Evolutionary conservation across 371 early-diverging fungal genomes (phyloP).

Genomic region (Sporodiniella umbellata): DNA sequence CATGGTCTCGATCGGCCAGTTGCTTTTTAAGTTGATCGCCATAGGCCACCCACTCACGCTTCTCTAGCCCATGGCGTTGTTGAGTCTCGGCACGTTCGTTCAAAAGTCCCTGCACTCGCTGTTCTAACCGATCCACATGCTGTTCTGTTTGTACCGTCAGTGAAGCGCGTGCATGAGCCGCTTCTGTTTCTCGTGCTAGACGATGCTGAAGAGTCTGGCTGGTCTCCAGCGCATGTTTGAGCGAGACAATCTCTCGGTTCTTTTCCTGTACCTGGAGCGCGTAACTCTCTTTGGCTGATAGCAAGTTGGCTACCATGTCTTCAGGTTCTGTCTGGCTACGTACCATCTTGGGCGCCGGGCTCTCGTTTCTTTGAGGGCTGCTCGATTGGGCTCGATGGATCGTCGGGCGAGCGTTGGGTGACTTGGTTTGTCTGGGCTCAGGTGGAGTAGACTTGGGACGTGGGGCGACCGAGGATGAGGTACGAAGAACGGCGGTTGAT

Average conservation of each 20-base stretch:
- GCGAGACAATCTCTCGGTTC: constrained; percentile 19
- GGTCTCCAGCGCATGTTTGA: constrained; percentile 14
- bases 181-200: constrained; percentile 3
- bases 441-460: background rate
- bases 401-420: background rate
- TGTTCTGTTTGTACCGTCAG: constrained; percentile 16
- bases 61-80: constrained; percentile 6
- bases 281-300: constrained; percentile 41
- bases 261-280: constrained; percentile 35
- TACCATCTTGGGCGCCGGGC: background rate
- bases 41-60: constrained; percentile 23
- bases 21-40: constrained; percentile 24
- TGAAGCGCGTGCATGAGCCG: constrained; percentile 9
- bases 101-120: constrained; percentile 13
- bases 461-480: background rate
- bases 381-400: too few species aligned
- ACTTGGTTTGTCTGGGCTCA: background rate
- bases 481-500: background rate
- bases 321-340: background rate
- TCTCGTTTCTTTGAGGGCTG: too few species aligned
- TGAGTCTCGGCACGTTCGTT: constrained; percentile 2
- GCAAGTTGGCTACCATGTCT: constrained; percentile 6
- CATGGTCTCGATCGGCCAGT: constrained; percentile 23
- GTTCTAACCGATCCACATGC: constrained; percentile 29
- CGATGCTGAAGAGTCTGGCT: constrained; percentile 5